Evolutionary conservation across 371 early-diverging fungal genomes (phyloP).

Genomic region (Lichtheimia ramosa): DNA sequence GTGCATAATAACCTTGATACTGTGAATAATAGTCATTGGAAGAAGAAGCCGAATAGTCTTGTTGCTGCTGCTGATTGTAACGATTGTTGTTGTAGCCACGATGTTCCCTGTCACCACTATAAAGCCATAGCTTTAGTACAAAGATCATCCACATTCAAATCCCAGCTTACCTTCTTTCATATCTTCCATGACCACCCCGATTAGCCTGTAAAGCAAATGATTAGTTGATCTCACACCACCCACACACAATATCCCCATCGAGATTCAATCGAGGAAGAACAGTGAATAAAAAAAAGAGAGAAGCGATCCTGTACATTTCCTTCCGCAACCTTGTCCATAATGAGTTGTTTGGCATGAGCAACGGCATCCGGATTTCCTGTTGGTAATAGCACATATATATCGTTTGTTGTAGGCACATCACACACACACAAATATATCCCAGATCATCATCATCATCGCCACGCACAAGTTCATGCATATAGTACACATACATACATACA

Average conservation of each 20-base stretch:
- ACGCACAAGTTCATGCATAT: constrained; percentile 23
- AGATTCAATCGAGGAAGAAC: no score
- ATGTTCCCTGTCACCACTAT: constrained; percentile 25
- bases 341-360: constrained; percentile 55
- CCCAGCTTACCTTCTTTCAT: not conserved
- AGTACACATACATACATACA: constrained; percentile 4
- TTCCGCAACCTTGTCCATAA: constrained; percentile 59
- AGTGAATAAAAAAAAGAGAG: constrained; percentile 12
- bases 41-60: constrained; percentile 2
- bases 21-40: constrained; percentile 36
- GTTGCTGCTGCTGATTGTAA: constrained; percentile 9
- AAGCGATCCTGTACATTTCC: constrained; percentile 34
- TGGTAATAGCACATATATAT: not conserved
- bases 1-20: constrained; percentile 44
- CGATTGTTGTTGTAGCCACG: constrained; percentile 11
- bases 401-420: constrained; percentile 13
- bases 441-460: constrained; percentile 24
- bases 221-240: constrained; percentile 3
- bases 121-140: not conserved
- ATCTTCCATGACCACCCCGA: constrained; percentile 24
- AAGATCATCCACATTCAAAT: constrained; percentile 3
- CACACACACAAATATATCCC: not conserved
- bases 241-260: not conserved
- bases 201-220: constrained; percentile 22
- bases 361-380: constrained; percentile 54